A percentile compares a stretch with the other conserved stretches of the same genome.
phyloP scores from a whole-genome alignment of 2,329 filamentous ascomycete species.

The Talaromyces sp. region DNA sequence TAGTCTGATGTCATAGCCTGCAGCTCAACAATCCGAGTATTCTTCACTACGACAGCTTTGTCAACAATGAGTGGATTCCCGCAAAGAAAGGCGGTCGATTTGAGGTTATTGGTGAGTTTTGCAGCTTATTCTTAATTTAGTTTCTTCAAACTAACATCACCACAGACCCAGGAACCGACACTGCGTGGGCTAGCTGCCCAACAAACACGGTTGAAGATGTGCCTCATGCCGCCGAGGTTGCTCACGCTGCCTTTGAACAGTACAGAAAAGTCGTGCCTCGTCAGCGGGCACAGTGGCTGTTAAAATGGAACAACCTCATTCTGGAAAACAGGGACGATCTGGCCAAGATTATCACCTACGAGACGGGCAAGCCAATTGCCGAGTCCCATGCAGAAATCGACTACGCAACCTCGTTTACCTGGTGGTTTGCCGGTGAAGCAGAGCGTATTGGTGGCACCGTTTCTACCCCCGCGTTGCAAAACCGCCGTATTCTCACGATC shows the following conservation, averaged over 20 bases:
- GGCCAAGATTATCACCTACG: slow-evolving; percentile 77
- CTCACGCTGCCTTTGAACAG: slow-evolving; percentile 35
- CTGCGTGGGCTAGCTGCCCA: slow-evolving; percentile 13
- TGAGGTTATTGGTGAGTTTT: slow-evolving; percentile 40
- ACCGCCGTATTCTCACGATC: slow-evolving; percentile 66
- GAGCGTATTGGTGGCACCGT: slow-evolving; percentile 69
- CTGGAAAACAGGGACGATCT: slow-evolving; percentile 74
- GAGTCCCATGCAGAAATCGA: slow-evolving; percentile 68
- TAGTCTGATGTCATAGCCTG: background rate
- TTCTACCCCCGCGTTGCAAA: slow-evolving; percentile 63
- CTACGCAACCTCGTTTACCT: slow-evolving; percentile 70
- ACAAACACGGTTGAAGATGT: slow-evolving; percentile 11
- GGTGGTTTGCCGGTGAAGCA: slow-evolving; percentile 79
- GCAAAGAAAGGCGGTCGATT: slow-evolving; percentile 47
- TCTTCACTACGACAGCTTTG: slow-evolving; percentile 46
- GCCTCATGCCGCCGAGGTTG: slow-evolving; percentile 10
- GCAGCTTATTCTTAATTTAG: background rate
- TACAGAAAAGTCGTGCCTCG: slow-evolving; percentile 70
- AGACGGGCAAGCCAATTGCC: slow-evolving; percentile 79
- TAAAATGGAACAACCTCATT: slow-evolving; percentile 78
- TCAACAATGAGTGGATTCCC: slow-evolving; percentile 45
- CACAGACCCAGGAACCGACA: slow-evolving; percentile 14
- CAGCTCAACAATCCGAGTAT: slow-evolving; percentile 46
- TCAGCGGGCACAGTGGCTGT: slow-evolving; percentile 66
- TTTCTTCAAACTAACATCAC: background rate